These are phyloP conservation scores for Ephemerocybe angulata DNA, from an alignment of 768 basidiomycete genomes.

Conservation along the genomic window DNA sequence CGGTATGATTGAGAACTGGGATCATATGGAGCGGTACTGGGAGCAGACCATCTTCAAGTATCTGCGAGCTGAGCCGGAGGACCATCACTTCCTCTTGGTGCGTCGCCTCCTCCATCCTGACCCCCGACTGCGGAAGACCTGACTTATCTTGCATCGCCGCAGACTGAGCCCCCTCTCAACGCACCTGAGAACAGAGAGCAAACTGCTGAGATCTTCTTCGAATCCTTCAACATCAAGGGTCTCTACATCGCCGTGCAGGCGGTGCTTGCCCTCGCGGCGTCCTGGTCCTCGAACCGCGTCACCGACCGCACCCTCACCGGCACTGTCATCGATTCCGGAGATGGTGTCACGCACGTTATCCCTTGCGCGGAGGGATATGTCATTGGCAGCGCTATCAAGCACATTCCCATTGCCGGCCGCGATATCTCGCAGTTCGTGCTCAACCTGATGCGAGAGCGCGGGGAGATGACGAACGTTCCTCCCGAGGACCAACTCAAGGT, in stretches of 20 bases:
- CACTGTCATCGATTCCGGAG: constrained; percentile 97
- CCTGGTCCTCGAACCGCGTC: constrained; percentile 90
- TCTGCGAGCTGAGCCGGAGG: constrained; percentile 95
- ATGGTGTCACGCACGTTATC: constrained; percentile 99
- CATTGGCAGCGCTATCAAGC: constrained; percentile 97
- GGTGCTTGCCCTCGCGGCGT: constrained; percentile 95
- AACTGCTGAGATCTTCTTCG: constrained; percentile 99
- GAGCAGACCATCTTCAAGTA: constrained; percentile 99
- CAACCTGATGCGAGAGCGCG: constrained; percentile 92
- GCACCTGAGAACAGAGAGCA: constrained; percentile 98
- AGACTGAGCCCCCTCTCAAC: constrained; percentile 99
- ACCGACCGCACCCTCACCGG: constrained; percentile 91
- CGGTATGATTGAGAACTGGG: constrained; percentile 98
- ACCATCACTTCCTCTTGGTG: constrained; percentile 96
- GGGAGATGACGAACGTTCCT: constrained; percentile 85
- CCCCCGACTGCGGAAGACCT: neutral
- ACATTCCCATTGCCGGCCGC: constrained; percentile 96
- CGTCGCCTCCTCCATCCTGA: constrained; percentile 29
- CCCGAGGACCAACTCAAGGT: constrained; percentile 92
- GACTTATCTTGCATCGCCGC: neutral
- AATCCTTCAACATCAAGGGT: constrained; percentile 98
- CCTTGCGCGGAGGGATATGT: constrained; percentile 96
- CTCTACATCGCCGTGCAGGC: constrained; percentile 99
- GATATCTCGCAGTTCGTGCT: constrained; percentile 97
- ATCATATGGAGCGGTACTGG: constrained; percentile 99